phyloP scores from a whole-genome alignment of 106 monocot species.

The Gastrodia elata region DNA sequence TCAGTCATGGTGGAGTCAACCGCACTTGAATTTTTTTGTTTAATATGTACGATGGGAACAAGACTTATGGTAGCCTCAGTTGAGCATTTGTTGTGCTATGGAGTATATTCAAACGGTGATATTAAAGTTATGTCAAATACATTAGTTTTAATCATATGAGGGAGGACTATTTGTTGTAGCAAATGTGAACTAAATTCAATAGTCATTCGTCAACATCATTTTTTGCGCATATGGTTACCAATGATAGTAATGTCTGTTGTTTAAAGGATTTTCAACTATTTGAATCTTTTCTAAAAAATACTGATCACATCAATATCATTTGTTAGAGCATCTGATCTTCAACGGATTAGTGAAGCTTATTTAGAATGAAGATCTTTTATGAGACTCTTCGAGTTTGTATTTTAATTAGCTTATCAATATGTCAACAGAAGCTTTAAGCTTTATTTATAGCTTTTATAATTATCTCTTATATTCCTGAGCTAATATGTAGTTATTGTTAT shows the following conservation, averaged over 20 bases:
- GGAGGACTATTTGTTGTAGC: not conserved
- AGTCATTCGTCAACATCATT: not conserved
- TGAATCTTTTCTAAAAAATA: not conserved
- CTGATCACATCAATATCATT: not conserved
- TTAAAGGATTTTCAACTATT: not conserved
- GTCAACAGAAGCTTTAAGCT: not conserved
- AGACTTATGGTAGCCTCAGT: too few species aligned
- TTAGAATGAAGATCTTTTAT: not conserved
- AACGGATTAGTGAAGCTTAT: not conserved
- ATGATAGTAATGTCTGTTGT: not conserved
- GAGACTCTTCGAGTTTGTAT: not conserved
- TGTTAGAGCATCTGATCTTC: not conserved
- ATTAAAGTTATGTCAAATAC: not conserved
- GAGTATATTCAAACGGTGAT: not conserved
- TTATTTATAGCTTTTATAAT: too few species aligned
- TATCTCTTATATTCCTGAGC: not conserved
- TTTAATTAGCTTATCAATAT: not conserved
- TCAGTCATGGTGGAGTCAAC: too few species aligned
- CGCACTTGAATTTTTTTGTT: not conserved
- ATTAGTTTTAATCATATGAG: not conserved
- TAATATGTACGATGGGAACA: too few species aligned
- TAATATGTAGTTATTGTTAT: not conserved
- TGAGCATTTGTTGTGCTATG: too few species aligned
- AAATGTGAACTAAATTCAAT: not conserved
- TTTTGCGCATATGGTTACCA: not conserved